Conservation (phyloP, 257 asterid genomes). For the Rauvolfia tetraphylla region DNA sequence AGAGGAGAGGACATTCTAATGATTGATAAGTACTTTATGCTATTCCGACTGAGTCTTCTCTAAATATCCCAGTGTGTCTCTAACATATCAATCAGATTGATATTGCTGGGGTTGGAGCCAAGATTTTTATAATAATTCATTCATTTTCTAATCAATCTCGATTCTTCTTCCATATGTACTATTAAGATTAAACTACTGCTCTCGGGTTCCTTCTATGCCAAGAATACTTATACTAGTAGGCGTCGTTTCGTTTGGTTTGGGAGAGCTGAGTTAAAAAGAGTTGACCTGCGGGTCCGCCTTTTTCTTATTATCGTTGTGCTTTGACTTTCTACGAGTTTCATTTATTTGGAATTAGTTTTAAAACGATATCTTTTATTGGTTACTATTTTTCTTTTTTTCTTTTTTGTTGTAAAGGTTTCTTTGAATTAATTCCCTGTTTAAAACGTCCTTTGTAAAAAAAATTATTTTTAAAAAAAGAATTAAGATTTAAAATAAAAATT, state of each 20-base stretch:
- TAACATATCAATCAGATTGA: neutral
- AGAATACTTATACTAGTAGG: constrained; percentile 4
- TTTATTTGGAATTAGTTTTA: no score
- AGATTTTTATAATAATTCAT: neutral
- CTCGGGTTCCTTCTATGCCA: constrained; percentile 9
- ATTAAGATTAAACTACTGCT: neutral
- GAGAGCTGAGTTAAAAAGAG: neutral
- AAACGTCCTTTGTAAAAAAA: no score
- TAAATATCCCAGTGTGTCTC: neutral
- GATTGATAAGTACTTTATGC: neutral
- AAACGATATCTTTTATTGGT: no score
- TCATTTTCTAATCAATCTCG: neutral
- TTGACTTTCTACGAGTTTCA: neutral
- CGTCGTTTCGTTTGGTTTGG: no score
- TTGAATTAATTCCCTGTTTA: no score
- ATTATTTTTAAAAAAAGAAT: no score
- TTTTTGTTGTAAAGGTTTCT: no score
- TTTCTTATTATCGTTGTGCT: neutral
- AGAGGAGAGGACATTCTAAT: neutral
- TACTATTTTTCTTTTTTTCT: no score
- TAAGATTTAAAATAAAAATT: no score
- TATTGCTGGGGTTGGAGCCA: no score
- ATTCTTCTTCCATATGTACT: neutral
- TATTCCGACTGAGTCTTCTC: neutral
- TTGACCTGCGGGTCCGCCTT: constrained; percentile 12